These are phyloP conservation scores for Erodium moschatum DNA, from an alignment of 441 rosid genomes.

Conservation along the genomic window DNA sequence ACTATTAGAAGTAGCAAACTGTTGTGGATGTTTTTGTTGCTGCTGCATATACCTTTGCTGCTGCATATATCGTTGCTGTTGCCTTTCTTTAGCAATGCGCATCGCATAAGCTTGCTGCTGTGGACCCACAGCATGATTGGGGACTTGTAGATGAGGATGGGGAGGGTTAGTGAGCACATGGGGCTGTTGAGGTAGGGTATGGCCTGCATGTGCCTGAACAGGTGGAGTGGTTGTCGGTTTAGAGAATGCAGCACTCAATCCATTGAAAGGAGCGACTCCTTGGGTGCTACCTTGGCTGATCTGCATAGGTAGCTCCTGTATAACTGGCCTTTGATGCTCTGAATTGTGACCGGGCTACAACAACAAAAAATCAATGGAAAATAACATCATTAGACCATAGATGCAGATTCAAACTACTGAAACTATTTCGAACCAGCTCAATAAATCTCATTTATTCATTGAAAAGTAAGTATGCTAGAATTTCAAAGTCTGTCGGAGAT, in stretches of 20 bases:
- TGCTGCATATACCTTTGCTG: slow-evolving; percentile 22
- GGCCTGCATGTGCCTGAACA: slow-evolving; percentile 59
- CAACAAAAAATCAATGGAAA: slow-evolving; percentile 12
- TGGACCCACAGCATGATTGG: slow-evolving; percentile 27
- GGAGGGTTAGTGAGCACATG: slow-evolving; percentile 28
- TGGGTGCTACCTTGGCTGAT: slow-evolving; percentile 59
- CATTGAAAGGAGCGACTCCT: slow-evolving; percentile 61
- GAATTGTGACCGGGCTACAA: slow-evolving; percentile 43
- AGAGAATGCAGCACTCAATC: slow-evolving; percentile 57
- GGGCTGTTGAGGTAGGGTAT: slow-evolving; percentile 37
- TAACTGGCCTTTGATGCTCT: slow-evolving; percentile 57
- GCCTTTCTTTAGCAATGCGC: slow-evolving; percentile 64
- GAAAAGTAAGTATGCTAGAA: background rate
- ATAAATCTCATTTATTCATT: background rate
- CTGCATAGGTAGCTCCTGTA: slow-evolving; percentile 67
- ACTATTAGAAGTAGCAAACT: slow-evolving; percentile 28
- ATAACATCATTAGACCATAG: no score
- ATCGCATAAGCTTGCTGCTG: slow-evolving; percentile 70
- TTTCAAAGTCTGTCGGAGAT: background rate
- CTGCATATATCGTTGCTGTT: slow-evolving; percentile 68
- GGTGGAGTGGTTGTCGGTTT: slow-evolving; percentile 61
- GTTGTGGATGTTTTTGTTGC: slow-evolving; percentile 6
- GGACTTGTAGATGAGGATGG: slow-evolving; percentile 35
- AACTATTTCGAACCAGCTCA: background rate
- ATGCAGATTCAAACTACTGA: no score